Evolutionary conservation across 805 yeast genomes (phyloP), one percentile per base, ranked within the genome.

Genomic region (Sungouiella blattae): DNA sequence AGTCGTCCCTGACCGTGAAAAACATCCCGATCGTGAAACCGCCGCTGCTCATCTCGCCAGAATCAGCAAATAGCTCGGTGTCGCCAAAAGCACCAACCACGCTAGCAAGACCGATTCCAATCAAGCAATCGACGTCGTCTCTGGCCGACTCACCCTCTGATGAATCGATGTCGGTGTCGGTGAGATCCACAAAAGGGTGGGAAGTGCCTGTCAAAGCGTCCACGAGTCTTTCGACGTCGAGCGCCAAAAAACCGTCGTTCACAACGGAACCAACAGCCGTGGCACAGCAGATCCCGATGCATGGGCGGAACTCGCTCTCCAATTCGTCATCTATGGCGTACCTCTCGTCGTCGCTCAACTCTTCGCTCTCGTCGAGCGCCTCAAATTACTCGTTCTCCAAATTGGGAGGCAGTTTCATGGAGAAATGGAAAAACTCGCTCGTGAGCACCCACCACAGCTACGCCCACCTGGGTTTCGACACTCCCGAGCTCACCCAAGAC

Each of bases 181-280:
- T 48, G 3, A 52, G 64, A 1, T 59, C 68, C 3, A 35, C 37
- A 1, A 62, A 60, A 42, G 76, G 77, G 2, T 73, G 78, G 78
- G 75, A 68, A 36, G 68, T 72, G 11, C 69, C 71, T 1, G 51
- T 51, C 11, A 65, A 66, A 39, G 48, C 68, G n/a, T 35, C 52
- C 11, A 56, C 62, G 5, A 48, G 56, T 32, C 43, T 53, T n/a
- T 43, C 60, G 5, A 44, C 53, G 5, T 35, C 40, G 8, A 43
- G 35, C 14, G 44, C 45, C 6, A 41, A 27, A n/a, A 35, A 43
- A 13, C 46, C 52, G 13, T 33, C 39, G 14, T 35, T 44, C 4
- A 48, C 51, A 9, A 25, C 47, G 3, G 44, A 41, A 4, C n/a
- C n/a, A n/a, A n/a, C n/a, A n/a, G 40, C 52, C 6, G 31, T 44